Percentiles rank a stretch among this genome's conserved stretches.
These are phyloP conservation scores for Straminergon stramineum DNA, from an alignment of 225 moss, liverwort and hornwort genomes.

Conservation along the genomic window DNA sequence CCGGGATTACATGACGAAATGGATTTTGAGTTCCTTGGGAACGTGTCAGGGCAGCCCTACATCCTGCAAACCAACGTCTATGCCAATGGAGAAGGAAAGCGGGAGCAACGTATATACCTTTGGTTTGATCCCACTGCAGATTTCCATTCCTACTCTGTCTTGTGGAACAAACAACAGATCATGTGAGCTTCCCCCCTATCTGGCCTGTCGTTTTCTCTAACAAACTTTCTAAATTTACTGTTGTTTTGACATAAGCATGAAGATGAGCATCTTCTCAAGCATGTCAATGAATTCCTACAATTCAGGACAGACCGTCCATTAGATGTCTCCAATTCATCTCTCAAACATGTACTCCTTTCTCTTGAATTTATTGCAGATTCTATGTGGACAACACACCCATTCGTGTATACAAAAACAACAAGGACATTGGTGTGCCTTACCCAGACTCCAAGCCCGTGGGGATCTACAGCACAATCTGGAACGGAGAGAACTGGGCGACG, in stretches of 20 bases:
- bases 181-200: conserved; percentile 12
- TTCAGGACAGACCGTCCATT: neutral
- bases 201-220: neutral
- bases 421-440: conserved; percentile 34
- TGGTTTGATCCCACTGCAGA: conserved; percentile 47
- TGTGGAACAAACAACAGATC: conserved; percentile 48
- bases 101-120: conserved; percentile 44
- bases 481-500: conserved; percentile 47
- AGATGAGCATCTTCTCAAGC: neutral
- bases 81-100: conserved; percentile 26
- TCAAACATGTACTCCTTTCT: neutral
- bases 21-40: conserved; percentile 50
- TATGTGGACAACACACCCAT: conserved; percentile 36
- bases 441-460: conserved; percentile 37
- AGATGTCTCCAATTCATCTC: neutral
- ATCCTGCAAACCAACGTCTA: conserved; percentile 42
- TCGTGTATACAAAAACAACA: conserved; percentile 38
- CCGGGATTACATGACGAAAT: conserved; percentile 37
- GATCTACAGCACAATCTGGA: conserved; percentile 48
- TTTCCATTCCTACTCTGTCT: conserved; percentile 11
- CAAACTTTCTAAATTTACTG: neutral
- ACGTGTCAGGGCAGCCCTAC: conserved; percentile 41
- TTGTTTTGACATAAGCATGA: neutral
- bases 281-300: neutral
- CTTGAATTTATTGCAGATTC: conserved; percentile 18